A percentile compares a stretch with the other conserved stretches of the same genome.
phyloP scores from a whole-genome alignment of 257 asterid genomes.

The Cordia subcordata region DNA sequence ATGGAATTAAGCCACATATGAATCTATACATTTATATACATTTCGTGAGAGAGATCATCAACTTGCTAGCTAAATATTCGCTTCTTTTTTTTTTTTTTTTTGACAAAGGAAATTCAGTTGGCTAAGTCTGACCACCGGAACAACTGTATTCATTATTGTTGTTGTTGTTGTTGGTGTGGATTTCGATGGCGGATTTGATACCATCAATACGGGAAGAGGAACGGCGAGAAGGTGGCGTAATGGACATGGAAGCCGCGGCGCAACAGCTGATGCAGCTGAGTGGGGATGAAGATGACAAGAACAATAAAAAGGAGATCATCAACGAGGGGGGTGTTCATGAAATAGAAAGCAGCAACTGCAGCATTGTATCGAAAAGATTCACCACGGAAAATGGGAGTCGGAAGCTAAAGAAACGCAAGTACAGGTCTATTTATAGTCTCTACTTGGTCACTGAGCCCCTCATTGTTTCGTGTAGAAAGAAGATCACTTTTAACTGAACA shows the following conservation, averaged over 20 bases:
- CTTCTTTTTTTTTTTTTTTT: too few species aligned
- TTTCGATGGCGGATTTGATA: not conserved
- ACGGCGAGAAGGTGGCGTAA: not conserved
- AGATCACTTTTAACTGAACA: not conserved
- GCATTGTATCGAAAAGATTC: not conserved
- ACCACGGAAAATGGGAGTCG: not conserved
- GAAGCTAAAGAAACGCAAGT: slow-evolving; percentile 22
- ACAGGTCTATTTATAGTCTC: slow-evolving; percentile 25
- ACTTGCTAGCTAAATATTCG: too few species aligned
- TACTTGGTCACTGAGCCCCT: slow-evolving; percentile 33
- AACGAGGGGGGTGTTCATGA: not conserved
- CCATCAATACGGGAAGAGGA: not conserved
- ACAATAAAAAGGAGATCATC: not conserved
- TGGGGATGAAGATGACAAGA: slow-evolving; percentile 12
- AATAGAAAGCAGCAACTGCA: not conserved
- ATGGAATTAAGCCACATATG: too few species aligned
- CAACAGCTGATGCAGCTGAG: slow-evolving; percentile 9
- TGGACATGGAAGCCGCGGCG: slow-evolving; percentile 5
- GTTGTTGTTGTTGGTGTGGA: not conserved
- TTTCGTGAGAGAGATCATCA: too few species aligned
- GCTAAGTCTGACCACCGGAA: too few species aligned
- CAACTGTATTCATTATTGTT: too few species aligned
- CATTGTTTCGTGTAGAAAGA: slow-evolving; percentile 9
- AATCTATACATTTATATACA: not conserved
- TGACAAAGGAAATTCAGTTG: too few species aligned